Evolutionary conservation across 1,139 yeast genomes (phyloP).

Genomic region (Blastobotrys buckinghamii): DNA sequence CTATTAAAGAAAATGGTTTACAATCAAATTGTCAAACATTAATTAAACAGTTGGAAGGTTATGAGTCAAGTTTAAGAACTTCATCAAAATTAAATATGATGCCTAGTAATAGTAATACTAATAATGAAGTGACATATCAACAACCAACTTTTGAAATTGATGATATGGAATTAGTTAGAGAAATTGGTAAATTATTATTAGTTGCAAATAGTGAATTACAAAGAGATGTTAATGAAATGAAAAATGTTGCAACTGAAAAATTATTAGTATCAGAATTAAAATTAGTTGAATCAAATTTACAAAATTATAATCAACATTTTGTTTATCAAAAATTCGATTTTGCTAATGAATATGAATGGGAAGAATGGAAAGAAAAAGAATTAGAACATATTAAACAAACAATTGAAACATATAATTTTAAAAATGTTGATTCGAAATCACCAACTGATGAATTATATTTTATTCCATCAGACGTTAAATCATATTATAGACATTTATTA

Average conservation of each 20-base stretch:
- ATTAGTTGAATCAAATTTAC: slow-evolving; percentile 37
- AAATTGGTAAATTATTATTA: slow-evolving; percentile 21
- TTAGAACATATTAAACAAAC: slow-evolving; percentile 36
- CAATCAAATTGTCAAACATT: slow-evolving; percentile 25
- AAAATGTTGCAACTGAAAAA: slow-evolving; percentile 41
- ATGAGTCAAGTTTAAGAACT: slow-evolving; percentile 28
- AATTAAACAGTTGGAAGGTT: slow-evolving; percentile 29
- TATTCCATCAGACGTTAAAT: slow-evolving; percentile 34
- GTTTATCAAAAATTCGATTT: slow-evolving; percentile 40
- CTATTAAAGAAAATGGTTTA: slow-evolving; percentile 37
- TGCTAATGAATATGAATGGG: slow-evolving; percentile 37
- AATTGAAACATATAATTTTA: slow-evolving; percentile 18
- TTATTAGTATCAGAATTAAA: slow-evolving; percentile 43
- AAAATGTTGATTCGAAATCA: slow-evolving; percentile 4
- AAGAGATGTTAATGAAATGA: slow-evolving; percentile 25
- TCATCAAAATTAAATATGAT: slow-evolving; percentile 34
- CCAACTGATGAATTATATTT: slow-evolving; percentile 15
- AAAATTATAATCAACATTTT: slow-evolving; percentile 40
- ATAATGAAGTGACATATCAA: neutral
- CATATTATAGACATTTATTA: slow-evolving; percentile 37
- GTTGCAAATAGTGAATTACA: slow-evolving; percentile 26
- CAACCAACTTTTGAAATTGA: slow-evolving; percentile 25
- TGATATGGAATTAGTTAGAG: slow-evolving; percentile 27
- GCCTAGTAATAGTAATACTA: neutral
- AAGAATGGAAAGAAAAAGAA: slow-evolving; percentile 51